Evolutionary conservation across 2,329 filamentous ascomycete species (phyloP).

Genomic region (Lecanicillium sp.): DNA sequence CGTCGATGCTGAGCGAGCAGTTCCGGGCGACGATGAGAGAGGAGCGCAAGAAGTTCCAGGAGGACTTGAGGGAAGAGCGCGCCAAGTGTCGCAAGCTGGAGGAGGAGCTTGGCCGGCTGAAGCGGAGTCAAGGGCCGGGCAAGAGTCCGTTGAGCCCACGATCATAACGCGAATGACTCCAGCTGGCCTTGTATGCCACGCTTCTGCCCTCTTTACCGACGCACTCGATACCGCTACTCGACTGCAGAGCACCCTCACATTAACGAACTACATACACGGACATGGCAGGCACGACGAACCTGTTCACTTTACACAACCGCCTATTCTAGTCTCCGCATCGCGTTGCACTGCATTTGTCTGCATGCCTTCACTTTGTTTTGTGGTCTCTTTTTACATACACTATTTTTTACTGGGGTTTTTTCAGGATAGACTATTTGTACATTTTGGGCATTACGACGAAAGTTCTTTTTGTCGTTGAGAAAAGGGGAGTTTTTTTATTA

Average conservation of each 20-base stretch:
- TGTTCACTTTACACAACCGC: not conserved
- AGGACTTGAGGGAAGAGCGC: slow-evolving; percentile 46
- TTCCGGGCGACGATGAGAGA: slow-evolving; percentile 49
- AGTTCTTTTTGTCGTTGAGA: not conserved
- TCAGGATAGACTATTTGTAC: slow-evolving; percentile 3
- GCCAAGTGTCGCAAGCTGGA: slow-evolving; percentile 38
- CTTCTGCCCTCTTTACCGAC: no score
- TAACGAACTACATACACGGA: no score
- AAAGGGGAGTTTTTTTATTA: not conserved
- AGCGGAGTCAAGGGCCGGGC: slow-evolving; percentile 31
- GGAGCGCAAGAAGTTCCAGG: slow-evolving; percentile 49
- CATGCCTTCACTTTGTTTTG: not conserved
- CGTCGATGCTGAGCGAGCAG: slow-evolving; percentile 47
- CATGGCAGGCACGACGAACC: no score
- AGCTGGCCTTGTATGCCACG: no score
- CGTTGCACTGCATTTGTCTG: not conserved
- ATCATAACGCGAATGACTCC: slow-evolving; percentile 11
- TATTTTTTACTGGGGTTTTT: slow-evolving; percentile 1
- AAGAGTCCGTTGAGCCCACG: slow-evolving; percentile 36
- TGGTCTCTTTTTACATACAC: not conserved
- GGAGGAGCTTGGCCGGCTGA: slow-evolving; percentile 40
- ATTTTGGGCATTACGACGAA: not conserved
- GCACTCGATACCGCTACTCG: no score
- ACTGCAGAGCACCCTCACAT: no score
- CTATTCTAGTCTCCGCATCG: not conserved